Evolutionary conservation across 2,329 filamentous ascomycete genomes (phyloP).

Genomic region (Fusarium buxicola): DNA sequence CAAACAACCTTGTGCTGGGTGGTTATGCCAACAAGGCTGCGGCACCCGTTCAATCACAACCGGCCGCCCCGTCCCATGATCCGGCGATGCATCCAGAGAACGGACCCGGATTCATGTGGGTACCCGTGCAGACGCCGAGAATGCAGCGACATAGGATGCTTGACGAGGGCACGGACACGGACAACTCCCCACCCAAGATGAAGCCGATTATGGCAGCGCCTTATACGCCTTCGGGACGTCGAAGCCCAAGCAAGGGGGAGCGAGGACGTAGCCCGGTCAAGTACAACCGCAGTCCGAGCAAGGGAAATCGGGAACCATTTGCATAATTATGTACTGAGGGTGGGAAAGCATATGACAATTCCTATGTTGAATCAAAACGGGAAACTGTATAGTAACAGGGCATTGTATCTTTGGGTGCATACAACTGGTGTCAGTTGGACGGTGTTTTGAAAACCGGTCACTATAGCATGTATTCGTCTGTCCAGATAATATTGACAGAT

Average conservation of each 20-base stretch:
- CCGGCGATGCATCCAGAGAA: constrained; percentile 46
- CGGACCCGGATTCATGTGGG: constrained; percentile 61
- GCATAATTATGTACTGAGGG: constrained; percentile 4
- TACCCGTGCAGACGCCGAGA: constrained; percentile 62
- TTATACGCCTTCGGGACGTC: constrained; percentile 59
- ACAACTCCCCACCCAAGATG: constrained; percentile 59
- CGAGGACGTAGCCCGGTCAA: constrained; percentile 63
- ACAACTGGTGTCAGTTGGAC: constrained; percentile 8
- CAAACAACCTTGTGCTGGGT: constrained; percentile 63
- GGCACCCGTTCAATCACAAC: constrained; percentile 44
- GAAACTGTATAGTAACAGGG: constrained; percentile 40
- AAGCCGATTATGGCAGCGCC: constrained; percentile 57
- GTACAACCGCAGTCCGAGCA: constrained; percentile 53
- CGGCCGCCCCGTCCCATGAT: constrained; percentile 35
- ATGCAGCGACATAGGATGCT: constrained; percentile 56
- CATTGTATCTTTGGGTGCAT: constrained; percentile 33
- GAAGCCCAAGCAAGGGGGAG: constrained; percentile 63
- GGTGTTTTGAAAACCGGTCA: constrained; percentile 28
- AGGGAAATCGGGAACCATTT: constrained; percentile 39
- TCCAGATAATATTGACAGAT: constrained; percentile 22
- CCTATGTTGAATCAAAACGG: constrained; percentile 17
- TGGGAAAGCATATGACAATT: constrained; percentile 7
- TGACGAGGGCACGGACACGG: constrained; percentile 63
- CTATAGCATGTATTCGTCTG: constrained; percentile 26
- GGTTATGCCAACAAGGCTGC: constrained; percentile 47